Base-by-base conservation (phyloP, 2,329 filamentous ascomycete species). In the Dactylonectria estremocensis region DNA sequence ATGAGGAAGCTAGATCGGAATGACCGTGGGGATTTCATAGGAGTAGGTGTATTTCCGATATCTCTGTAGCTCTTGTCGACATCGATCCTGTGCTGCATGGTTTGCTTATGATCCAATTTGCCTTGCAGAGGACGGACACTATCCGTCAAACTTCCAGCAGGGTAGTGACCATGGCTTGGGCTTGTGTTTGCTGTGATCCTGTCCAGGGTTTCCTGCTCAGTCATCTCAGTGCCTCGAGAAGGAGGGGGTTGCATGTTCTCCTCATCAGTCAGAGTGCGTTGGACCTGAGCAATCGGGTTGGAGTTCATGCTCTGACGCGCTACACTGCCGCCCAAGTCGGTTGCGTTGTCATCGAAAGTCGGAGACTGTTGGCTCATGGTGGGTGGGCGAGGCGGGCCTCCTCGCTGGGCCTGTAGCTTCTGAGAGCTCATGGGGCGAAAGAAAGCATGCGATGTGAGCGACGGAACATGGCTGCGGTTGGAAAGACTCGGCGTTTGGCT, bases 341-440 rank as follows among this genome's bases (percentile, higher is more conserved):
- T 86, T 24, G 85, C 78, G 67, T 77, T 75, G 66, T 83, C 79
- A 57, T 84, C 83, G n/a, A 82, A 71, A 43, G 72, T 76, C 18
- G 78, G 76, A 22, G 74, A 70, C 54, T 76, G 74, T 50, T 85
- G 83, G 62, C 77, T 79, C 73, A 82, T 79, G 22, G 82, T 84
- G 14, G 80, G 73, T 6, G 85, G 83, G 22, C 87, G 83, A 43
- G 83, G 77, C 9, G 81, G 87, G 70, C 91, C 89, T 70, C 77
- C 91, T 79, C 95, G 88, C 81, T 98, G 96, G 61, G 95, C 95
- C 82, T 98, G 95, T 57, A 98, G 85, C 79, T 94, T 92, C 80
- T 97, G 95, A 24, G 95, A 97, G 83, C 95, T 98, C 94, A 99
- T 97, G 45, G 96, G 96, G 22, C 92, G 92, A 78, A 97, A 97